Base-by-base conservation (phyloP, 345 rosid species). In the Balakata baccata region DNA sequence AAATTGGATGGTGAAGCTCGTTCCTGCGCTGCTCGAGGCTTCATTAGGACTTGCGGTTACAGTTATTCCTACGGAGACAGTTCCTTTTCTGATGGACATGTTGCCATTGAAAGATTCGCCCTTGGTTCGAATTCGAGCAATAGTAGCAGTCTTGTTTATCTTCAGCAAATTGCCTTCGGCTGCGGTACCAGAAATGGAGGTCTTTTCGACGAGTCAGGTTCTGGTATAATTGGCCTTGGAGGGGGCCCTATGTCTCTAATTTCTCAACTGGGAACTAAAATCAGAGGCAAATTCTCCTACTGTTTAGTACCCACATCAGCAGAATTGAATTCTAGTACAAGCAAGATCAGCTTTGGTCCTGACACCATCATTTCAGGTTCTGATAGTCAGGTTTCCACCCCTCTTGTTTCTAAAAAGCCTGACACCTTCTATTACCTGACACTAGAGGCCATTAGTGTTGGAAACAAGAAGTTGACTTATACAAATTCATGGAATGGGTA, bases 151-250 rank as follows among this genome's bases (percentile, higher is more conserved):
- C 76, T 64, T 2, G 80, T 80, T 18, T n/a, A 84, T 5, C 53
- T 82, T 16, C 83, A 79, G 0, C 51, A 69, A 5, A 57, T 80
- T 0, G 69, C 75, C n/a, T 74, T 89, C 45, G 92, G 97, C 7
- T 91, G 94, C 49, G 89, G 92, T 9, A 78, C 76, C 47, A 54
- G 70, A 57, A 88, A 85, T 10, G 82, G 77, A 9, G 89, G 92
- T 25, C 62, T 68, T 0, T 87, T 83, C n/a, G 86, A 86, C 23
- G 75, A 78, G 41, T 39, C 25, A 1, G 93, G 92, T 6, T 81
- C 92, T 0, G 92, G 92, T 3, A 84, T 89, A n/a, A 43, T 88
- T 17, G 97, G 94, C 3, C 91, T 91, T 0, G 90, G 92, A 1
- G 85, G 89, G 0, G 89, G 92, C 22, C 66, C 85, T 3, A 79